Base-by-base conservation (phyloP, 2,329 filamentous ascomycete genomes). In the Alternaria sp. region DNA sequence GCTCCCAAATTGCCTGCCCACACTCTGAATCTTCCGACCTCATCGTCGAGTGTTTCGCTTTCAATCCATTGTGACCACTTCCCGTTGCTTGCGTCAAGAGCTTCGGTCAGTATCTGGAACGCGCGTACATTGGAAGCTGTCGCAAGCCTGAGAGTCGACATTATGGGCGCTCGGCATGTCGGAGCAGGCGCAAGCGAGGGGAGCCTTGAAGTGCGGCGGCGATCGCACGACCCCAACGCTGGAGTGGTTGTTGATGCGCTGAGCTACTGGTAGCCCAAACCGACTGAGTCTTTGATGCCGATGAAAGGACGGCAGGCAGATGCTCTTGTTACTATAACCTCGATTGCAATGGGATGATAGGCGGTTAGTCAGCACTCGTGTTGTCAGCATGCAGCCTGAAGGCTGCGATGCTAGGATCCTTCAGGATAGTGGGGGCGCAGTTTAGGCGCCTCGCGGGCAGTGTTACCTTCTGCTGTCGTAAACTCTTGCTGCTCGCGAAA, bases 1-100 rank as follows among this genome's bases (percentile, higher is more conserved):
- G 76, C 77, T 5, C 77, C 77, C 4, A 79, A 60, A 56, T 80
- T 80, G 6, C 78, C 70, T 12, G 70, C 71, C 77, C 77, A 80
- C 0, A 79, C 77, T 40, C 77, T 68, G 43, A 79, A 77, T 50
- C 77, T 73, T n/a, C 77, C 77, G 44, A 77, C 69, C 52, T 80
- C 78, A 57, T 80, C 78, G 36, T 77, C 71, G 13, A 80, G 71
- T 15, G 68, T 70, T 30, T 76, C 76, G 8, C 51, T 47, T 15
- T 78, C 74, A 49, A 79, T 63, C 6, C 62, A 51, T 43, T 68
- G 30, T 6, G 58, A 15, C 57, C 67, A 62, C 32, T 60, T 65
- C 17, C 55, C 43, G 23, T 72, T 57, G 59, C 57, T 67, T 5
- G 59, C 57, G 52, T 40, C 53, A 8, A 79, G 67, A 6, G 65